A percentile compares a stretch with the other conserved stretches of the same genome.
Evolutionary conservation across 805 yeast species (phyloP).

Genomic region (Metschnikowia shivogae): DNA sequence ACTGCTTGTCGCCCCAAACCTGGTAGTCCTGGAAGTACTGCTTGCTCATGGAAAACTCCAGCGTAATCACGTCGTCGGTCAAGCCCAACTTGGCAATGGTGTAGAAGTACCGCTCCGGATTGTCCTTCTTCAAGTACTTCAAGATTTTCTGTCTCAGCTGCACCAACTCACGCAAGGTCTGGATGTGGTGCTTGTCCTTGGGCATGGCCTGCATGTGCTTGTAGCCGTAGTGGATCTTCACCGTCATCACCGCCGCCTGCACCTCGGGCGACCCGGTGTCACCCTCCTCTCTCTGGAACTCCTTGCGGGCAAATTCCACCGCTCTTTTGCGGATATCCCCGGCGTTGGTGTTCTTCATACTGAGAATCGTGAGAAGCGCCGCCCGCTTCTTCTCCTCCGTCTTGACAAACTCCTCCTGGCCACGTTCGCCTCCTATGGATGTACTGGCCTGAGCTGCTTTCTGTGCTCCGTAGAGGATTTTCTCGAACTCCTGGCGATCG

Average conservation of each 20-base stretch:
- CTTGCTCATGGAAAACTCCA: conserved; percentile 78
- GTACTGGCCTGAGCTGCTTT: conserved; percentile 47
- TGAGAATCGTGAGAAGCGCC: conserved; percentile 66
- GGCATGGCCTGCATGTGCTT: conserved; percentile 62
- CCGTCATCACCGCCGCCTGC: conserved; percentile 88
- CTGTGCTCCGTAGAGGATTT: conserved; percentile 72
- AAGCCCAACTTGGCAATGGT: conserved; percentile 84
- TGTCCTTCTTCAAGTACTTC: conserved; percentile 73
- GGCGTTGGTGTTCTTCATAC: conserved; percentile 65
- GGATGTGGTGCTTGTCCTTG: conserved; percentile 68
- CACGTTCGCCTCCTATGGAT: conserved; percentile 27
- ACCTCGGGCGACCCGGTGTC: conserved; percentile 96
- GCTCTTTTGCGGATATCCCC: conserved; percentile 57
- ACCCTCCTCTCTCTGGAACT: conserved; percentile 78
- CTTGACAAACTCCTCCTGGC: conserved; percentile 25
- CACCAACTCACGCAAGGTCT: conserved; percentile 73
- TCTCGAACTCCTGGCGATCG: conserved; percentile 63
- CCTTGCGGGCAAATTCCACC: conserved; percentile 61
- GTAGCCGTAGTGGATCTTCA: conserved; percentile 72
- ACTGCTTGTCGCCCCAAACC: conserved; percentile 69
- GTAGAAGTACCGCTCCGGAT: conserved; percentile 81
- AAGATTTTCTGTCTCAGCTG: conserved; percentile 84
- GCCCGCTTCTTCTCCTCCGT: conserved; percentile 57
- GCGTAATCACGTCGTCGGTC: conserved; percentile 69
- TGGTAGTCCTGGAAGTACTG: conserved; percentile 74